Conservation (phyloP, 2,329 filamentous ascomycete species). For the Pyricularia pennisetigena region DNA sequence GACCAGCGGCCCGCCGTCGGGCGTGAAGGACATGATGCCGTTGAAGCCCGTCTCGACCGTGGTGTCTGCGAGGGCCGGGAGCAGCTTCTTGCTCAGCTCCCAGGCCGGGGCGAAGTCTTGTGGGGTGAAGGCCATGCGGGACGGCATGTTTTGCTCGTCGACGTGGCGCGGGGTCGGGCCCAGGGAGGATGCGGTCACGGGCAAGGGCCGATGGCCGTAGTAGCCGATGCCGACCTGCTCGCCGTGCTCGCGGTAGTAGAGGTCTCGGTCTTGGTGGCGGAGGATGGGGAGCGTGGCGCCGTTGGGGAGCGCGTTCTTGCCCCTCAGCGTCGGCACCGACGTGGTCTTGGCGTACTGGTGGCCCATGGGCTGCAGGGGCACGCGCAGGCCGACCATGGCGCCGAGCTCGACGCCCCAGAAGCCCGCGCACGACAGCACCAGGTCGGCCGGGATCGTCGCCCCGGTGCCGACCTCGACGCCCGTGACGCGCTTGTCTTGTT, state of each 20-base stretch:
- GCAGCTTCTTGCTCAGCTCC: constrained; percentile 41
- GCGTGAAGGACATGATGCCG: constrained; percentile 56
- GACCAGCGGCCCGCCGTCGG: constrained; percentile 50
- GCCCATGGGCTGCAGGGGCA: constrained; percentile 50
- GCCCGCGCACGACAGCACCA: constrained; percentile 52
- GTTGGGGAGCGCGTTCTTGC: constrained; percentile 18
- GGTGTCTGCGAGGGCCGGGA: constrained; percentile 39
- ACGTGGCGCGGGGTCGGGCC: constrained; percentile 42
- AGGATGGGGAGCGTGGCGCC: constrained; percentile 47
- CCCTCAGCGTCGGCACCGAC: constrained; percentile 25
- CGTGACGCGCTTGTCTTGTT: constrained; percentile 36
- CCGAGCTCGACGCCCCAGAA: constrained; percentile 59
- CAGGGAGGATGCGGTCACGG: constrained; percentile 42
- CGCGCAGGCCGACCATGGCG: constrained; percentile 45
- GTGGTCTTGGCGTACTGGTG: constrained; percentile 58
- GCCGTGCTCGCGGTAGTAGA: constrained; percentile 57
- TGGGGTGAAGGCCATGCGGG: constrained; percentile 46
- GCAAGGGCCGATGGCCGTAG: constrained; percentile 54
- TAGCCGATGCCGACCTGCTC: constrained; percentile 54
- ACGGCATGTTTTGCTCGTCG: constrained; percentile 52
- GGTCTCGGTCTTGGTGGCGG: constrained; percentile 51
- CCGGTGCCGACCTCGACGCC: constrained; percentile 40
- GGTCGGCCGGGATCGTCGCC: constrained; percentile 39
- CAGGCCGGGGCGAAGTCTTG: constrained; percentile 53
- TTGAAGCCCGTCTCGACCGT: constrained; percentile 53